Percentiles rank a stretch among this genome's conserved stretches.
Conservation (phyloP, 768 basidiomycete genomes). For the Mycena galericulata region DNA sequence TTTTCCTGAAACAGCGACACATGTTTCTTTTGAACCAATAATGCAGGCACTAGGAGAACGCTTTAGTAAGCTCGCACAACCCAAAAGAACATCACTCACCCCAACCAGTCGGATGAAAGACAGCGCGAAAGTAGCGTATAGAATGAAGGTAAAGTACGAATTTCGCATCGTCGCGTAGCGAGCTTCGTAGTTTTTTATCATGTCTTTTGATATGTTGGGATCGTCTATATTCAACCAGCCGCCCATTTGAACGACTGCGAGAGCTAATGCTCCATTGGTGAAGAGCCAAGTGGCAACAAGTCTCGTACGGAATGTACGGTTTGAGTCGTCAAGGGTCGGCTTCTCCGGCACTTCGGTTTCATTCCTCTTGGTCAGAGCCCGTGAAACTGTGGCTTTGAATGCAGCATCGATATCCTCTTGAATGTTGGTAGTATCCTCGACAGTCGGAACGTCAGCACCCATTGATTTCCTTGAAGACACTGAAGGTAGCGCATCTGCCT, state of each 20-base stretch:
- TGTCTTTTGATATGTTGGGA: constrained; percentile 14
- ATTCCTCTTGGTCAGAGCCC: constrained; percentile 82
- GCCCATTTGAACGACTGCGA: constrained; percentile 27
- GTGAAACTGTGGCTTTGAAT: constrained; percentile 92
- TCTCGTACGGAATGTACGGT: constrained; percentile 93
- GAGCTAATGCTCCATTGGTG: constrained; percentile 35
- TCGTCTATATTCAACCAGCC: constrained; percentile 33
- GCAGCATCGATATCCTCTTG: constrained; percentile 92
- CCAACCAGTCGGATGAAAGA: constrained; percentile 80
- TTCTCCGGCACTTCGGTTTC: constrained; percentile 77
- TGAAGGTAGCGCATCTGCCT: constrained; percentile 91
- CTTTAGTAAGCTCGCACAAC: too few species aligned
- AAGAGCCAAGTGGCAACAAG: constrained; percentile 88
- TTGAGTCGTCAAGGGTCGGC: constrained; percentile 89
- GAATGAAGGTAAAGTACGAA: constrained; percentile 80
- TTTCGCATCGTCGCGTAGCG: constrained; percentile 39
- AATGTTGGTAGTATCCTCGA: constrained; percentile 85
- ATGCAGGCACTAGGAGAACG: constrained; percentile 12
- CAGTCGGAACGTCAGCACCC: constrained; percentile 76
- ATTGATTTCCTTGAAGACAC: constrained; percentile 87
- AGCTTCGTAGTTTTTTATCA: constrained; percentile 30
- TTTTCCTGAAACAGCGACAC: constrained; percentile 24
- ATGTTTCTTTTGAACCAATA: constrained; percentile 19
- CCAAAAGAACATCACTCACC: too few species aligned
- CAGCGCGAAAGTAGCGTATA: constrained; percentile 84